Base-by-base conservation (phyloP, 2,329 filamentous ascomycete species). In the Remersonia thermophila region DNA sequence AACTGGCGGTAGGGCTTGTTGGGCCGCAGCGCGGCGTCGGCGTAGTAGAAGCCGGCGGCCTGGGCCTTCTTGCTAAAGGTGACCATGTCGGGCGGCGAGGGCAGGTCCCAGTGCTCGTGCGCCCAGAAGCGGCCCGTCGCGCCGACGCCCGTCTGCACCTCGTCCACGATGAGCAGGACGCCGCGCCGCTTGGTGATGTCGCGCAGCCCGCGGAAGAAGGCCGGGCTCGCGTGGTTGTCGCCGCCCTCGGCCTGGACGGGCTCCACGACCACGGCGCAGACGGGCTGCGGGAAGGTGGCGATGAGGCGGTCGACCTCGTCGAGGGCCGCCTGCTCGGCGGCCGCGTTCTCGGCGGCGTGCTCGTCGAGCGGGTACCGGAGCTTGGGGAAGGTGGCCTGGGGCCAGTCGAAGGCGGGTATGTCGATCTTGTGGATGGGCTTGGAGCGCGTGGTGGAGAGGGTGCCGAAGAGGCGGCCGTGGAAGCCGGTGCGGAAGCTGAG, bases 1-100 rank as follows among this genome's bases (percentile, higher is more conserved):
- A 94, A 94, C 63, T 94, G 86, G 43, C 86, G 79, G 69, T 93
- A 94, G 5, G 87, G 82, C 71, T 87, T 87, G 68, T 93, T 93
- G 44, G 86, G 86, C 10, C 83, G 71, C 48, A 94, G 70, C 29
- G 74, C 77, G 8, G 75, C 71, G 68, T 91, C 80, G 42, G 80
- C 80, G 56, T 78, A 94, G 70, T 91, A 94, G 71, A 89, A 94
- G 25, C 86, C 86, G 6, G 87, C 86, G 2, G 86, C 83, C 64
- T 94, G 86, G 3, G 86, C 87, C 70, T 94, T 94, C 70, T 94
- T 94, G 54, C 77, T 83, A 65, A 94, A 94, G 40, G 86, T 94
- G 30, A 94, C 86, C 68, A 94, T 91, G 65, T 94, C 86, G 0
- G 86, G 86, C 7, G 86, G 83, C 26, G 76, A 65, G 33, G 69